Evolutionary conservation across 805 yeast species (phyloP), one percentile per base, ranked within the genome.

Genomic region (Cyberlindnera suaveolens): DNA sequence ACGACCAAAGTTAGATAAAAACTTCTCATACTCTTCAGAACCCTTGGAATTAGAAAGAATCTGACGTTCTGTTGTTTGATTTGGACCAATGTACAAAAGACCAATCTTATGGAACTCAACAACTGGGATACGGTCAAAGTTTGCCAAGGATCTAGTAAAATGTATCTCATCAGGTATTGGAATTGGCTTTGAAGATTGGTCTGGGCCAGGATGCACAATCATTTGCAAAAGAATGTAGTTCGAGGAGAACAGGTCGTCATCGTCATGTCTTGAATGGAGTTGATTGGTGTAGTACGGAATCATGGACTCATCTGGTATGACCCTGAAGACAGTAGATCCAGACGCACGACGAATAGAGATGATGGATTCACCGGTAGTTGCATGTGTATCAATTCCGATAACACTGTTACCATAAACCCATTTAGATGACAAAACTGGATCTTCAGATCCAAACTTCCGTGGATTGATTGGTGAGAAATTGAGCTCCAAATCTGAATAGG

Each of bases 21-120:
- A 85, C 26, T 64, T 57, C 27, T 81, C 77, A 58, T 84, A 88
- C 9, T 70, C 72, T 6, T 56, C 49, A 0, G 95, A 84, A 0
- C 96, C 96, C 18, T 67, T 65, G 33, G 67, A 61, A 51, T 88
- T 88, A 11, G 73, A 62, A 38, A 88, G 63, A 20, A 88, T 80
- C 40, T 83, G 86, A 0, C 56, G 56, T 57, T 88, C 96, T 0
- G 66, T 64, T 2, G 58, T 57, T 58, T 88, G 96, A 9, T 76
- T 75, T 1, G 77, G 80, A 0, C 79, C 91, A 51, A 87, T 77
- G 57, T 87, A 88, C 17, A 88, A 54, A 17, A 88, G 66, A 1
- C 96, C 96, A 33, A 84, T 74, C 57, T 87, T 88, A 60, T 82
- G 87, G 52, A 81, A 82, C 37, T 82, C 85, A 5, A 84, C 83